Base-by-base conservation (phyloP, 208 protist species). In the Polymyxa betae region DNA sequence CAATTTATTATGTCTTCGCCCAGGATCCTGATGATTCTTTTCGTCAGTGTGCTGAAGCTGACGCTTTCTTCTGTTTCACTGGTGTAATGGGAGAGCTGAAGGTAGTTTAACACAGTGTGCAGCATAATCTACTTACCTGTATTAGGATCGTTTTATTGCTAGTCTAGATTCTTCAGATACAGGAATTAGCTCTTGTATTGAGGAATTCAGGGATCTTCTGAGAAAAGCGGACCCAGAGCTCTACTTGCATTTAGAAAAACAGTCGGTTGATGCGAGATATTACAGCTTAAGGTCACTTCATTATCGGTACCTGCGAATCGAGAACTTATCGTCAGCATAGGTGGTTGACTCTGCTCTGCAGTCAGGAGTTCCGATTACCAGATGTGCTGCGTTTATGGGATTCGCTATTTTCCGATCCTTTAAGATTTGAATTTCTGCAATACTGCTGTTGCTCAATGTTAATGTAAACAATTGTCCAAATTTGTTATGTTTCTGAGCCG, bases 61-160 rank as follows among this genome's bases (percentile, higher is more conserved):
- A 96, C 88, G 93, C 95, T 0, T 96, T 96, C 90, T 96, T 94
- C 78, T 96, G 94, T 90, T 96, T 96, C 90, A 95, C 92, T 20
- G 92, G 60, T 43, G 38, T 96, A 10, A 96, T 96, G 95, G 90
- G 93, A 32, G 94, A 93, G 66, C 12, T 92, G 66, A 92, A 88
- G n/a, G 72, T 82, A 38, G n/a, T n/a, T n/a, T 5, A 38, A 35
- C 49, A 60, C 12, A 5, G 40, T 5, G 5, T 82, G 35, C 72
- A 45, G 35, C 5, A 5, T 82, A 35, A 38, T 82, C 5, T 35
- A n/a, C 40, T 35, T 43, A 16, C 35, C n/a, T n/a, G 72, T 35
- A 5, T 82, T 43, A 82, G 46, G 88, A 89, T 66, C 88, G 88
- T 35, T 89, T 89, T 72, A 32, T 89, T 89, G 88, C 88, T 32